A percentile compares a stretch with the other conserved stretches of the same genome.
Evolutionary conservation across 2,329 filamentous ascomycete genomes (phyloP).

Genomic region (Diaporthe aspalathi): DNA sequence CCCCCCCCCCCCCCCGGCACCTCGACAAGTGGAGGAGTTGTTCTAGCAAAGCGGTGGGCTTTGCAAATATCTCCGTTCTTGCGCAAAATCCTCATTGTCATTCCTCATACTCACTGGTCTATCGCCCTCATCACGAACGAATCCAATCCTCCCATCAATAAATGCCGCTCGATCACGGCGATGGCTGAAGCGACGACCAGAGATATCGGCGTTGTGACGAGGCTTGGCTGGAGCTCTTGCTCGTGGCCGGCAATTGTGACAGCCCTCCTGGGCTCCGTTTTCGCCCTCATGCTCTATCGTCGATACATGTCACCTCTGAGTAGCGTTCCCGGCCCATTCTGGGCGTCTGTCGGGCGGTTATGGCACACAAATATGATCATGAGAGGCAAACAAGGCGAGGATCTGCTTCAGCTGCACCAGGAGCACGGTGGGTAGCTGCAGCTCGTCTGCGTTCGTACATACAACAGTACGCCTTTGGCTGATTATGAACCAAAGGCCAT

Average conservation of each 20-base stretch:
- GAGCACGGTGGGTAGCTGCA: slow-evolving; percentile 48
- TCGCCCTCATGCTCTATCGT: slow-evolving; percentile 26
- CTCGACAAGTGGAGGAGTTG: background rate
- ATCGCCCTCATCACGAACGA: background rate
- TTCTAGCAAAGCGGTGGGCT: background rate
- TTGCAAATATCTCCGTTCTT: no score
- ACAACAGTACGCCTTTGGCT: background rate
- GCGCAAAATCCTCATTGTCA: background rate
- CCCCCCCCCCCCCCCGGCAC: background rate
- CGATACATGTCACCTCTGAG: slow-evolving; percentile 53
- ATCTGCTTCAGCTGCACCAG: slow-evolving; percentile 50
- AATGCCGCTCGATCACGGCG: background rate
- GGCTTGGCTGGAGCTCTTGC: background rate
- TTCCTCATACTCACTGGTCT: background rate
- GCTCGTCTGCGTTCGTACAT: no score
- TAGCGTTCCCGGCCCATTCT: slow-evolving; percentile 55
- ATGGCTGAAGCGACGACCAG: background rate
- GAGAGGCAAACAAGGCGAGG: slow-evolving; percentile 52
- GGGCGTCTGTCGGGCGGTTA: slow-evolving; percentile 52
- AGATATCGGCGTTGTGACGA: background rate
- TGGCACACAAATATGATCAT: slow-evolving; percentile 54
- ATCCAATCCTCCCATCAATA: background rate
- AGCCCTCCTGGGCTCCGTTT: background rate
- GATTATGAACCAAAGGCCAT: slow-evolving; percentile 25
- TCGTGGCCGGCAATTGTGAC: background rate